phyloP scores from a whole-genome alignment of 2,329 filamentous ascomycete genomes.

The Verticillium alfalfae region DNA sequence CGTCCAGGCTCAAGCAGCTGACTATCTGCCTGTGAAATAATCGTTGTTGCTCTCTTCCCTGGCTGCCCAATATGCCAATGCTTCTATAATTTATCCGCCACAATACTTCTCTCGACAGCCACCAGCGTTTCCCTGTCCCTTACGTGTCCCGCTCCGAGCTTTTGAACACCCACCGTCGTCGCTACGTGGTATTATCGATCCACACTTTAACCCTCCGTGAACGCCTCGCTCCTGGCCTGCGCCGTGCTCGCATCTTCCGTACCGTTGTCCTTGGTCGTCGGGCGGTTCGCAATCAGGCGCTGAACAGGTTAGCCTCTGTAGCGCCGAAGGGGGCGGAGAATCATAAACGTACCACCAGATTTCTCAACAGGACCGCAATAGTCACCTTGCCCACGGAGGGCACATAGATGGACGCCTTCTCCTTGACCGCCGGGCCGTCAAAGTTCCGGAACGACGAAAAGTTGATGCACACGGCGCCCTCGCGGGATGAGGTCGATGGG shows the following conservation, averaged over 20 bases:
- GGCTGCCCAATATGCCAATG: neutral
- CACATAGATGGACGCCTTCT: constrained; percentile 94
- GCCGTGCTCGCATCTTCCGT: constrained; percentile 13
- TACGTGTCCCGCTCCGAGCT: constrained; percentile 3
- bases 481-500: constrained; percentile 74
- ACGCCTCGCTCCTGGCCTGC: constrained; percentile 35
- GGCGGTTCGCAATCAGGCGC: constrained; percentile 48
- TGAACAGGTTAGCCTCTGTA: constrained; percentile 13
- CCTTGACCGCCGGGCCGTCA: constrained; percentile 75
- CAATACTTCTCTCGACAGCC: neutral
- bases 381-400: constrained; percentile 97
- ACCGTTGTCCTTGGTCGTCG: constrained; percentile 28
- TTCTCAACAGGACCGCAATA: constrained; percentile 84
- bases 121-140: neutral
- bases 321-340: neutral
- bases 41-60: neutral
- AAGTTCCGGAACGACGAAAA: constrained; percentile 97
- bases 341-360: constrained; percentile 69
- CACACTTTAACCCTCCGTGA: constrained; percentile 26
- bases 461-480: constrained; percentile 97
- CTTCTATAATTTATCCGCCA: neutral
- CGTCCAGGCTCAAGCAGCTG: neutral
- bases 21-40: neutral
- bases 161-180: neutral
- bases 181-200: neutral